Evolutionary conservation across 2,329 filamentous ascomycete species (phyloP).

Genomic region (Ploettnerulaceae sp.): DNA sequence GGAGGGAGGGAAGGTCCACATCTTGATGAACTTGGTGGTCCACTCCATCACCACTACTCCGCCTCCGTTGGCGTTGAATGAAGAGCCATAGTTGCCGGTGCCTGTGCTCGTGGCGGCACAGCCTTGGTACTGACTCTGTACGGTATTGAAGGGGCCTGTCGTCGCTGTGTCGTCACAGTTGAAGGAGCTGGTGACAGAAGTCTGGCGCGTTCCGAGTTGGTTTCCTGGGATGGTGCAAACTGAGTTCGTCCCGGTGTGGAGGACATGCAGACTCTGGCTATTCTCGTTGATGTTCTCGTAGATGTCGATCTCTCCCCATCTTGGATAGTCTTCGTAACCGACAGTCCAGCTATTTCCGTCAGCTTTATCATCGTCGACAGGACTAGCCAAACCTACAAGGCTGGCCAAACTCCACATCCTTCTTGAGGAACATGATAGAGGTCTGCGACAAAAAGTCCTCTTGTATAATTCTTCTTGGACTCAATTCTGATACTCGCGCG

Average conservation of each 20-base stretch:
- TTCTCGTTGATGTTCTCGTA: constrained; percentile 63
- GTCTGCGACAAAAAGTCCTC: constrained; percentile 66
- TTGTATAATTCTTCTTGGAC: constrained; percentile 56
- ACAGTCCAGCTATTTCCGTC: constrained; percentile 30
- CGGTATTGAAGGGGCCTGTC: constrained; percentile 28
- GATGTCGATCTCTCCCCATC: constrained; percentile 57
- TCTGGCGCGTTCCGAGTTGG: neutral
- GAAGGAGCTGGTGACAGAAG: constrained; percentile 14
- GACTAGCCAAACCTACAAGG: constrained; percentile 37
- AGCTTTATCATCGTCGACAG: neutral
- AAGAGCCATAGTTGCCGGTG: constrained; percentile 44
- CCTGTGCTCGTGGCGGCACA: constrained; percentile 35
- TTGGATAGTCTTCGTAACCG: constrained; percentile 48
- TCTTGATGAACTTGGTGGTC: constrained; percentile 59
- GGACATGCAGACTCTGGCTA: constrained; percentile 54
- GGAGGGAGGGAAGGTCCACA: constrained; percentile 70
- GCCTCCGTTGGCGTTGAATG: constrained; percentile 61
- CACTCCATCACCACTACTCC: constrained; percentile 64
- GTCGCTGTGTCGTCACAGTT: constrained; percentile 24
- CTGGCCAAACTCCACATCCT: constrained; percentile 67
- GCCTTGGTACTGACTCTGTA: constrained; percentile 37
- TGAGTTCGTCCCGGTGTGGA: constrained; percentile 46
- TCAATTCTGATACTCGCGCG: constrained; percentile 59
- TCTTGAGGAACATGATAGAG: constrained; percentile 68
- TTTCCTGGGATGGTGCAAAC: constrained; percentile 39